Evolutionary conservation across 2,329 filamentous ascomycete species (phyloP).

Genomic region (Fusarium dlaminii): DNA sequence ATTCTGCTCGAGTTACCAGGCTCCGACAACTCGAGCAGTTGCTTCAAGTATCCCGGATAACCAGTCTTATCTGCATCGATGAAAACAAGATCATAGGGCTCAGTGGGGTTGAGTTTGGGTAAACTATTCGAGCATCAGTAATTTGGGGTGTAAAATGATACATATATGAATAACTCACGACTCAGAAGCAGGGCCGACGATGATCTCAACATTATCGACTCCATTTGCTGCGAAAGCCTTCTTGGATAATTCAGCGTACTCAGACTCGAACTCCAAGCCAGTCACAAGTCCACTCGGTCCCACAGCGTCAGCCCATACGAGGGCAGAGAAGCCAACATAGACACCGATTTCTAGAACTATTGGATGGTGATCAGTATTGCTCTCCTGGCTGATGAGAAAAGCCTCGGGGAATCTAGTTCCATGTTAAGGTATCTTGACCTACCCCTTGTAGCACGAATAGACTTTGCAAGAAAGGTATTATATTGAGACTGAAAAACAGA

Average conservation of each 20-base stretch:
- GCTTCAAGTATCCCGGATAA: conserved; percentile 59
- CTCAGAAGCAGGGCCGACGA: conserved; percentile 57
- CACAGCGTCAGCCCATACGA: conserved; percentile 59
- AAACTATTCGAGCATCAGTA: conserved; percentile 30
- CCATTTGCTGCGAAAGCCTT: conserved; percentile 51
- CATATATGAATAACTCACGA: conserved; percentile 49
- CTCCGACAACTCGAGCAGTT: conserved; percentile 55
- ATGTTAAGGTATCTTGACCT: neutral
- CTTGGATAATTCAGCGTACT: conserved; percentile 55
- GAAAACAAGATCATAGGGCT: conserved; percentile 64
- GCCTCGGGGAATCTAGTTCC: neutral
- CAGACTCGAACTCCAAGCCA: conserved; percentile 56
- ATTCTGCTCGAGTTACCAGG: conserved; percentile 52
- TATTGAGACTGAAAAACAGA: conserved; percentile 55
- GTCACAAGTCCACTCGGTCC: conserved; percentile 55
- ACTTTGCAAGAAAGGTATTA: conserved; percentile 53
- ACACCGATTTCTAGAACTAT: conserved; percentile 61
- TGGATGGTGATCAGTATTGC: neutral
- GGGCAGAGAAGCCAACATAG: conserved; percentile 59
- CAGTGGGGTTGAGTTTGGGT: conserved; percentile 42
- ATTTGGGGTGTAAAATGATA: no score
- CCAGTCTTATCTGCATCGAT: conserved; percentile 63
- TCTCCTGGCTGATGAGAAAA: neutral
- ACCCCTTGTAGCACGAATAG: conserved; percentile 54
- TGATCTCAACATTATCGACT: conserved; percentile 57